Evolutionary conservation across 2,329 filamentous ascomycete species (phyloP).

Genomic region (Ophiostoma australiae): DNA sequence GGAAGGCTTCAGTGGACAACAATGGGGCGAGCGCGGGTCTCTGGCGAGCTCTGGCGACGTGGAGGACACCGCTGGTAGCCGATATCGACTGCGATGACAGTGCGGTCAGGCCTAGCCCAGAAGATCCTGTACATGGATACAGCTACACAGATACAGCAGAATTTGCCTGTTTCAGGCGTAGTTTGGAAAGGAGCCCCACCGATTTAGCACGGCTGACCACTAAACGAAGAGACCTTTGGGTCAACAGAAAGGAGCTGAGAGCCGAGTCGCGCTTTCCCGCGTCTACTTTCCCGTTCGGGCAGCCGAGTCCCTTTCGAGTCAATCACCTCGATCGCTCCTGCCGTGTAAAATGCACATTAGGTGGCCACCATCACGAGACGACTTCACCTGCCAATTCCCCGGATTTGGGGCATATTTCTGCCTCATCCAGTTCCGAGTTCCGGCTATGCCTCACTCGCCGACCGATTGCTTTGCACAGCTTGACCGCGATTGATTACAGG

Average conservation of each 20-base stretch:
- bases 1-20: conserved; percentile 13
- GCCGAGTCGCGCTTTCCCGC: conserved; percentile 15
- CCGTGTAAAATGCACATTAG: neutral
- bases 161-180: neutral
- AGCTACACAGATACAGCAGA: neutral
- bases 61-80: too few relatives aligned
- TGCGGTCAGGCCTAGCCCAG: neutral
- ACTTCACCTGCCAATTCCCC: neutral
- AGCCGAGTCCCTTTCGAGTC: conserved; percentile 17
- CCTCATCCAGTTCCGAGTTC: conserved; percentile 11
- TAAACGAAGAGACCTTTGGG: neutral
- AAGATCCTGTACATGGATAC: neutral
- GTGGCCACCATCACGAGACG: neutral
- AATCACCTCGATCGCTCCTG: neutral
- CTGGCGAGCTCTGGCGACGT: neutral
- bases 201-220: neutral
- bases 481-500: neutral
- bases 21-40: neutral
- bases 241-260: neutral
- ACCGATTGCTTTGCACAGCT: neutral
- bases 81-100: neutral
- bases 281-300: conserved; percentile 20
- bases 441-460: neutral
- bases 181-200: neutral
- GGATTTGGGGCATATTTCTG: neutral